Percentiles rank a stretch among this genome's conserved stretches.
These are phyloP conservation scores for Hypoxylon sp. DNA, from an alignment of 2,329 filamentous ascomycete species.

Conservation along the genomic window DNA sequence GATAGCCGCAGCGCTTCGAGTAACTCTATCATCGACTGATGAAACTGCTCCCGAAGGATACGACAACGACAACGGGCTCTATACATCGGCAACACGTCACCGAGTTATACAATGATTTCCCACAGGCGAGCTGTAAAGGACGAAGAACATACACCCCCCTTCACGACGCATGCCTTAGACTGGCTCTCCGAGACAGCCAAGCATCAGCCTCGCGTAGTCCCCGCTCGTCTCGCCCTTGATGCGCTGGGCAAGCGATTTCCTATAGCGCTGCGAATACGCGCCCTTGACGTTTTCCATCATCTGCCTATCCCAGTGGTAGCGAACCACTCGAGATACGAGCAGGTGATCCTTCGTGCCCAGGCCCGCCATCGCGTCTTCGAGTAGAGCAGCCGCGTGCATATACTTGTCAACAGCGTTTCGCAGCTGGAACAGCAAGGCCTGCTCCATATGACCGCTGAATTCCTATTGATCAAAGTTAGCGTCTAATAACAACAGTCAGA, in stretches of 20 bases:
- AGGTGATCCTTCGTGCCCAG: constrained; percentile 85
- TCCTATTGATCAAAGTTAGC: constrained; percentile 56
- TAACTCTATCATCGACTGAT: background rate
- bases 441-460: constrained; percentile 92
- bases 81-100: constrained; percentile 1
- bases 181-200: constrained; percentile 68
- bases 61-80: background rate
- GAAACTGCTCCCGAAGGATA: background rate
- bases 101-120: constrained; percentile 1
- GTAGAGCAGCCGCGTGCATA: constrained; percentile 79
- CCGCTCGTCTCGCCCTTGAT: constrained; percentile 86
- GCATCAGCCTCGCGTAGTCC: constrained; percentile 79
- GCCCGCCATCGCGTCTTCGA: constrained; percentile 90
- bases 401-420: constrained; percentile 79
- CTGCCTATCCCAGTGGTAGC: constrained; percentile 81
- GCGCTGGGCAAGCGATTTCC: constrained; percentile 69
- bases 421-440: constrained; percentile 83
- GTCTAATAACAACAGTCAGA: background rate
- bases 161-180: constrained; percentile 29
- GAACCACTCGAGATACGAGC: constrained; percentile 78
- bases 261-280: constrained; percentile 77
- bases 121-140: background rate
- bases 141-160: background rate
- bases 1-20: background rate
- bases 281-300: constrained; percentile 79